Conservation (phyloP, 2,329 filamentous ascomycete genomes). For the Macroventuria anomochaeta region DNA sequence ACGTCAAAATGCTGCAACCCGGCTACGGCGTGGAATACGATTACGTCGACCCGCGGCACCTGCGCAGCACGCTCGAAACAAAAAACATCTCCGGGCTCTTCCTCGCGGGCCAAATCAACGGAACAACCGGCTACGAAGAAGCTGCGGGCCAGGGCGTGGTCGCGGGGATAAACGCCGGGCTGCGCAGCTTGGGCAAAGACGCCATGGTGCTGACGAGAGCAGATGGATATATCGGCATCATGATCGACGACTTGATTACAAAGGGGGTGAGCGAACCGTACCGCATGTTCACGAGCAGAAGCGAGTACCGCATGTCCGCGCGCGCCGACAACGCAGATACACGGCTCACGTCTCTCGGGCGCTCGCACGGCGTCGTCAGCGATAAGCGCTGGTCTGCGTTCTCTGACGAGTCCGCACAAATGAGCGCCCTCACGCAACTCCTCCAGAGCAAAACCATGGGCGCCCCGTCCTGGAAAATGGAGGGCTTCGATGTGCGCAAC, state of each 20-base stretch:
- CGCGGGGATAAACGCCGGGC: constrained; percentile 91
- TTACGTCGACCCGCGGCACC: constrained; percentile 90
- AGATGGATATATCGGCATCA: constrained; percentile 96
- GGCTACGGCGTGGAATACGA: constrained; percentile 99
- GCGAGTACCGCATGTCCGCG: constrained; percentile 91
- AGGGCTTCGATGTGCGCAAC: constrained; percentile 72
- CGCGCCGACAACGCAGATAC: constrained; percentile 93
- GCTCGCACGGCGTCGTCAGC: constrained; percentile 77
- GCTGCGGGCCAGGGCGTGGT: constrained; percentile 92
- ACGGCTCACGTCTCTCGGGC: constrained; percentile 80
- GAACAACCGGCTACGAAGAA: constrained; percentile 97
- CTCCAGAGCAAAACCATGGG: constrained; percentile 66
- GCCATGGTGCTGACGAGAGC: constrained; percentile 75
- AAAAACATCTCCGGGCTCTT: constrained; percentile 89
- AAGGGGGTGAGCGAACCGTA: constrained; percentile 98
- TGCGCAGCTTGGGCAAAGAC: constrained; percentile 71
- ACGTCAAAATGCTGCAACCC: constrained; percentile 89
- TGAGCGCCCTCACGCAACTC: constrained; percentile 67
- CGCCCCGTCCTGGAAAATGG: constrained; percentile 69
- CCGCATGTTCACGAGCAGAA: constrained; percentile 96
- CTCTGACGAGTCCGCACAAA: constrained; percentile 68
- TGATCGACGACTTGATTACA: constrained; percentile 97
- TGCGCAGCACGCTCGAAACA: constrained; percentile 90
- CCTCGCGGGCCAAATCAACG: constrained; percentile 96
- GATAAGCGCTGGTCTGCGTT: constrained; percentile 79